Evolutionary conservation across 108 stramenopile species (phyloP).

Genomic region (Fistulifera solaris): DNA sequence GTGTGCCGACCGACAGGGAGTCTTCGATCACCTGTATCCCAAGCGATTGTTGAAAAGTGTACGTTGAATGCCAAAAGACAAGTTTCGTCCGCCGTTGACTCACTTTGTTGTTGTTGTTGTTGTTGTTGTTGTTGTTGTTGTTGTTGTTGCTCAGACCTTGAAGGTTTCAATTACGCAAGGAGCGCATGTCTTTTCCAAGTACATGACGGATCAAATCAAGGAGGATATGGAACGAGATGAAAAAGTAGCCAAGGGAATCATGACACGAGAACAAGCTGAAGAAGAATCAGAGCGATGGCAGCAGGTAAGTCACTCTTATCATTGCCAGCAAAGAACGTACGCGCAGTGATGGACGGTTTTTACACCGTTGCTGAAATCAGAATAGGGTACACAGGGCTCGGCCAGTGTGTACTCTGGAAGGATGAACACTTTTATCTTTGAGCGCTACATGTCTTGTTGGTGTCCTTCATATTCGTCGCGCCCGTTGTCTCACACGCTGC

Average conservation of each 20-base stretch:
- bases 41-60: slow-evolving; percentile 21
- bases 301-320: slow-evolving; percentile 22
- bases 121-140: not conserved
- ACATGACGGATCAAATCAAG: slow-evolving; percentile 40
- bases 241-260: slow-evolving; percentile 28
- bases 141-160: slow-evolving; percentile 20
- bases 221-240: slow-evolving; percentile 29
- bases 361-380: slow-evolving; percentile 44
- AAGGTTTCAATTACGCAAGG: slow-evolving; percentile 25
- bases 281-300: slow-evolving; percentile 41
- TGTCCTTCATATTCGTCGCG: not conserved
- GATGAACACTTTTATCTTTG: not conserved
- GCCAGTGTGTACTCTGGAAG: not conserved
- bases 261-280: slow-evolving; percentile 42
- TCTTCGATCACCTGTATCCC: slow-evolving; percentile 32
- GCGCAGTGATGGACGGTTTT: slow-evolving; percentile 27
- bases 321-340: not conserved
- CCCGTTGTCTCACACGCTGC: slow-evolving; percentile 1
- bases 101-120: not conserved
- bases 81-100: not conserved
- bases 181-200: slow-evolving; percentile 22
- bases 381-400: slow-evolving; percentile 6
- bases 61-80: slow-evolving; percentile 8
- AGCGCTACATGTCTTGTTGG: not conserved
- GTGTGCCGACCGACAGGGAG: slow-evolving; percentile 16